These are phyloP conservation scores for Oropetium thomaeum DNA, from an alignment of 176 grass and related monocot genomes.

Conservation along the genomic window DNA sequence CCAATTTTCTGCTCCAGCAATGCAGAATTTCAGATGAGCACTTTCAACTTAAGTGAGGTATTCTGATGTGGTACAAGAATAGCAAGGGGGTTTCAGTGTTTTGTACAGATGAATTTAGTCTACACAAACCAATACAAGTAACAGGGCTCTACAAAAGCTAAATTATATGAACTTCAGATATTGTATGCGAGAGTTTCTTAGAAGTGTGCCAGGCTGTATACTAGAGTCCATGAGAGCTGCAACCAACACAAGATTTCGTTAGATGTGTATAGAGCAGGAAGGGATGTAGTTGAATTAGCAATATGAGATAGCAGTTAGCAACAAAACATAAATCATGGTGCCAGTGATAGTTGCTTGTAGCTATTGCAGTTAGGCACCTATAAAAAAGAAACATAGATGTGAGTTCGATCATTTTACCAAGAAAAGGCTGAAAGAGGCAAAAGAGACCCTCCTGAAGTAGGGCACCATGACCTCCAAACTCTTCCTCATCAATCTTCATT, in stretches of 20 bases:
- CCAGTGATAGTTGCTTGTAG: not conserved
- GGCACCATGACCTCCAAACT: conserved; percentile 76
- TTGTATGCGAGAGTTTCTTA: not conserved
- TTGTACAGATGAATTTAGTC: not conserved
- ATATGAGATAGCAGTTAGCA: not conserved
- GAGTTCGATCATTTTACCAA: conserved; percentile 48
- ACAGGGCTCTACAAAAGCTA: conserved; percentile 4
- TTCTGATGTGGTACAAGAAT: not conserved
- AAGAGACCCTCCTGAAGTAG: conserved; percentile 95
- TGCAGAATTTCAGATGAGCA: not conserved
- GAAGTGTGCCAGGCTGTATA: not conserved
- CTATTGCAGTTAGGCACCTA: not conserved
- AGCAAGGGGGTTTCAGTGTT: not conserved
- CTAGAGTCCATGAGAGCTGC: not conserved
- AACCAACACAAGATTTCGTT: not conserved
- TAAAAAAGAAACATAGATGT: not conserved
- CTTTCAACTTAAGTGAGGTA: not conserved
- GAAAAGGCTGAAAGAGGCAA: conserved; percentile 90
- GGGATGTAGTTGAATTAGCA: not conserved
- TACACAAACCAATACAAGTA: not conserved
- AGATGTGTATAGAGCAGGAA: not conserved
- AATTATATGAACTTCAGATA: not conserved
- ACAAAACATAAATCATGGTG: not conserved
- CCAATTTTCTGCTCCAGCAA: not conserved
- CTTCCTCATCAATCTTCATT: conserved; percentile 90